Base-by-base conservation (phyloP, 331 rosid genomes). In the Phaseolus coccineus region DNA sequence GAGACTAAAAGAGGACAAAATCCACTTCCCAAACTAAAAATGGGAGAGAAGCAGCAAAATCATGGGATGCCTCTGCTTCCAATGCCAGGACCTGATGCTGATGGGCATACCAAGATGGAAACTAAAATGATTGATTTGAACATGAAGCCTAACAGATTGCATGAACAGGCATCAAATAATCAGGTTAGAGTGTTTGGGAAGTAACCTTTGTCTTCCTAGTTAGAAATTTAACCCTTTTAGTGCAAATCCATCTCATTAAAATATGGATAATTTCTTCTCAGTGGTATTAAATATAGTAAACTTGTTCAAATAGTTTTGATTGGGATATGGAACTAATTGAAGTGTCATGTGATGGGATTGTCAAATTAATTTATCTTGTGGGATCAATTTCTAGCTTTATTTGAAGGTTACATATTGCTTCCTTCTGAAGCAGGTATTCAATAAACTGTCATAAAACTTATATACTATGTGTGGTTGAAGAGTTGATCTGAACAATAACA, bases 81-180 rank as follows among this genome's bases (percentile, higher is more conserved):
- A 8, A 19, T 25, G 13, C 74, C 83, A 57, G 92, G 89, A 78
- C 69, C 90, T 33, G 81, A 87, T 80, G 89, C 85, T 61, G 93
- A 86, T 79, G 92, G 92, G 2, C 90, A 90, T 69, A 61, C 87
- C 71, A 87, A 85, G 88, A 85, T 86, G 84, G 92, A 90, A 25
- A 88, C 77, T n/a, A 82, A 93, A 79, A 84, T 96, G 94, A 87
- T 96, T 81, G 99, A 96, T 84, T 88, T 96, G 82, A 96, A 96
- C 84, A 89, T 93, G 76, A 85, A 94, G 87, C 96, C 97, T 81
- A 89, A 87, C 27, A 87, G 87, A 79, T 64, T 92, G 83, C 94
- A 89, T 7, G 96, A 85, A 67, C 98, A 90, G 9, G 87, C 91
- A 42, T 91, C 95, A 62, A 91, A 88, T 85, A 83, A 89, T 80